Conservation (phyloP, 495 filamentous ascomycete species). For the Penicillium lividum region DNA sequence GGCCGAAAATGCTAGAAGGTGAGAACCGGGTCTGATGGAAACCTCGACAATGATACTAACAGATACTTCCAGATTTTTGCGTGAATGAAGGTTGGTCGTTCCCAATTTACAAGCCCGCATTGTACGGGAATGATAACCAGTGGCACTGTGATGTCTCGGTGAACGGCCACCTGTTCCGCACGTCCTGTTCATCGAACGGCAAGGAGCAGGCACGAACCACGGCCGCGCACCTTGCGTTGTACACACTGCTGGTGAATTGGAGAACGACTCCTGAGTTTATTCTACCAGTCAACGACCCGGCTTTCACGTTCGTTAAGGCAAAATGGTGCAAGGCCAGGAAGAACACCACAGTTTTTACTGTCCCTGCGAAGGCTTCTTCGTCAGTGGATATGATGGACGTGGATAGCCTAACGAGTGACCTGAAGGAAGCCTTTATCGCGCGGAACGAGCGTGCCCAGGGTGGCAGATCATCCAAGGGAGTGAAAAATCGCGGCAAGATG, state of each 20-base stretch:
- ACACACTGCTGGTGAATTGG: conserved; percentile 22
- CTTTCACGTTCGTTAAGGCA: background rate
- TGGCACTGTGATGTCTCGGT: conserved; percentile 32
- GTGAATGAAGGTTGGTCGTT: conserved; percentile 10
- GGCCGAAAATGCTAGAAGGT: conserved; percentile 33
- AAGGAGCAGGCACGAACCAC: conserved; percentile 26
- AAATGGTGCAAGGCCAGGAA: background rate
- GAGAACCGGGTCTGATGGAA: conserved; percentile 9
- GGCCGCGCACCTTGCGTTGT: conserved; percentile 31
- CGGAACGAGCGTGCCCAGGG: too few relatives aligned
- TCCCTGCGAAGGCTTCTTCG: background rate
- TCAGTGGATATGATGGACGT: too few relatives aligned
- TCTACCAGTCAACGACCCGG: background rate
- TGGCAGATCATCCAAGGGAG: too few relatives aligned
- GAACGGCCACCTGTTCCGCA: conserved; percentile 11
- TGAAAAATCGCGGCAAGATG: too few relatives aligned
- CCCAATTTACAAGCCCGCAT: conserved; percentile 26
- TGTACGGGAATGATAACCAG: conserved; percentile 3
- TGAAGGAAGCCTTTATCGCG: too few relatives aligned
- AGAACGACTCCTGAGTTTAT: background rate
- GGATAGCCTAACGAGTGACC: too few relatives aligned
- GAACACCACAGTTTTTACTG: background rate
- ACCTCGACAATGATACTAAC: background rate
- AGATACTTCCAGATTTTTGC: conserved; percentile 27
- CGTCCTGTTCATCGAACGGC: conserved; percentile 14